Percentiles rank a stretch among this genome's conserved stretches.
These are phyloP conservation scores for Sugiyamaella qingdaonensis DNA, from an alignment of 805 yeast species.

Conservation along the genomic window DNA sequence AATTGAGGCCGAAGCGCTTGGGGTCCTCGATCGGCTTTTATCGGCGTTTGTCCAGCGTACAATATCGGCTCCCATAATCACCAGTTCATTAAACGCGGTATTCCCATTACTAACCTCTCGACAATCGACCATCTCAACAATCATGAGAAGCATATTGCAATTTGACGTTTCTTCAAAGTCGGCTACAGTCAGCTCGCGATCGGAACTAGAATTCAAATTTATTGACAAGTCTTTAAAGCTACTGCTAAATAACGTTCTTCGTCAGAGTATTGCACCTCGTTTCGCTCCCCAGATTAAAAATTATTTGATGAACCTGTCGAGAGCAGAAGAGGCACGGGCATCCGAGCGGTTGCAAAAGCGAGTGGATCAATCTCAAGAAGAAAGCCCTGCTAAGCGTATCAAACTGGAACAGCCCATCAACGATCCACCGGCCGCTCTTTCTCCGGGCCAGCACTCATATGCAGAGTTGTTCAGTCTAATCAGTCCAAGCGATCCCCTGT, in stretches of 20 bases:
- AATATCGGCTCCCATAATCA: slow-evolving; percentile 47
- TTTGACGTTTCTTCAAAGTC: slow-evolving; percentile 42
- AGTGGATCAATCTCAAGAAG: slow-evolving; percentile 25
- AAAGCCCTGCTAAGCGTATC: slow-evolving; percentile 24
- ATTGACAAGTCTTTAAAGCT: slow-evolving; percentile 53
- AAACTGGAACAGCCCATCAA: slow-evolving; percentile 20
- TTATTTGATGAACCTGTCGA: slow-evolving; percentile 27
- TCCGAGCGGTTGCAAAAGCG: slow-evolving; percentile 29
- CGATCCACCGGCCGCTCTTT: slow-evolving; percentile 15
- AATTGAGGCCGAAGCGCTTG: slow-evolving; percentile 69
- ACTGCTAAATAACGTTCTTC: slow-evolving; percentile 22
- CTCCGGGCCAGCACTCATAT: slow-evolving; percentile 38
- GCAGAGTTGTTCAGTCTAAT: slow-evolving; percentile 65
- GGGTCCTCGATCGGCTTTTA: slow-evolving; percentile 62
- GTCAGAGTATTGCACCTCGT: slow-evolving; percentile 32
- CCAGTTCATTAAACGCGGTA: slow-evolving; percentile 64
- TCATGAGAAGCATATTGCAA: slow-evolving; percentile 54
- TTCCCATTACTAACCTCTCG: slow-evolving; percentile 62
- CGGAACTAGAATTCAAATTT: slow-evolving; percentile 56
- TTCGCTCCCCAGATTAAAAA: slow-evolving; percentile 29
- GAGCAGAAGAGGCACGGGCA: slow-evolving; percentile 24
- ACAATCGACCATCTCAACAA: slow-evolving; percentile 50
- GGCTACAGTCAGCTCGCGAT: slow-evolving; percentile 27
- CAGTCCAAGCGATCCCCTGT: slow-evolving; percentile 54
- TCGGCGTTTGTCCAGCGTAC: slow-evolving; percentile 36